Evolutionary conservation across 305 asterid genomes (phyloP).

Genomic region (Withania somnifera): DNA sequence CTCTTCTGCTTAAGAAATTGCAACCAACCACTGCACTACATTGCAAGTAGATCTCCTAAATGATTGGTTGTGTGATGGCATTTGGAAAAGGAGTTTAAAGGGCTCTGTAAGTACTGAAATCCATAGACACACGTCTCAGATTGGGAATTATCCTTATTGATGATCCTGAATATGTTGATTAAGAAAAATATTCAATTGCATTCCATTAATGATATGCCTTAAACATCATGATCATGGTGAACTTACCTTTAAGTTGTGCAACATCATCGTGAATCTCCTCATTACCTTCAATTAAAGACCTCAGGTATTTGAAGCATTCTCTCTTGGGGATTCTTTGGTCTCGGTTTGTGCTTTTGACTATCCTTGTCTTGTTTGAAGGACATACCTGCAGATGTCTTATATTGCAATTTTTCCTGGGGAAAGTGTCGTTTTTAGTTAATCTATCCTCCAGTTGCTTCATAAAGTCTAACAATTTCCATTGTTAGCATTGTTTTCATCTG

Average conservation of each 20-base stretch:
- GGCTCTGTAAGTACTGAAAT: background rate
- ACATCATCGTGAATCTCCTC: too few species aligned
- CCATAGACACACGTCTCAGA: background rate
- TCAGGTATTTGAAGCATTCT: too few species aligned
- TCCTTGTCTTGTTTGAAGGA: background rate
- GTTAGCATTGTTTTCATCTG: background rate
- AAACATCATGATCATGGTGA: background rate
- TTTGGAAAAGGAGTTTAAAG: background rate
- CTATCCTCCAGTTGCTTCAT: background rate
- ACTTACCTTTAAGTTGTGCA: too few species aligned
- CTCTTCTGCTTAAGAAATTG: background rate
- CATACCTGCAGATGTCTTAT: background rate
- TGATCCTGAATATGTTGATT: background rate
- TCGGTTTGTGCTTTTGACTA: background rate
- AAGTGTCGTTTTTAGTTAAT: background rate
- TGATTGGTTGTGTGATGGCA: background rate
- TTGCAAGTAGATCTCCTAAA: constrained; percentile 1
- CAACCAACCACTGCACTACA: background rate
- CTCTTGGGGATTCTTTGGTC: too few species aligned
- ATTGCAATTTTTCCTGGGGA: background rate
- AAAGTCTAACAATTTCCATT: background rate
- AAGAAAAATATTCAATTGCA: background rate
- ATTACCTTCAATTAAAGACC: too few species aligned
- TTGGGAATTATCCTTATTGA: background rate
- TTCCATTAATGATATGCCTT: background rate